Conservation (phyloP, 257 asterid genomes). For the Solanum medicagineum region DNA sequence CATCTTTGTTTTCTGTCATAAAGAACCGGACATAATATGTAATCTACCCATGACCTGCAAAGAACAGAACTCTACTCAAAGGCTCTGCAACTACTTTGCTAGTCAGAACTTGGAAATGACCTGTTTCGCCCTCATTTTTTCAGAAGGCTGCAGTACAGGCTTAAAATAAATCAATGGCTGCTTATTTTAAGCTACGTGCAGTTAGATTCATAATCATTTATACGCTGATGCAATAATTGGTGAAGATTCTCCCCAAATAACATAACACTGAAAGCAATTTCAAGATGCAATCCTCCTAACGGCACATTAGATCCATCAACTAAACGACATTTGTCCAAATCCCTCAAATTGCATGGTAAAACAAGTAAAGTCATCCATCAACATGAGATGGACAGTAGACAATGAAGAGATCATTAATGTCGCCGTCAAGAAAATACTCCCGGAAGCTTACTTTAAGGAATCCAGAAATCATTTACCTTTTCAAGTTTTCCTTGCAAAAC, state of each 20-base stretch:
- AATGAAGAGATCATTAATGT: not conserved
- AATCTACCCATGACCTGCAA: not conserved
- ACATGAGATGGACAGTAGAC: not conserved
- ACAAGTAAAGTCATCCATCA: not conserved
- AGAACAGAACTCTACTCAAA: not conserved
- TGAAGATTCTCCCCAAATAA: not conserved
- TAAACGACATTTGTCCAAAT: not conserved
- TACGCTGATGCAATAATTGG: not conserved
- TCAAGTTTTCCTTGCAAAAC: constrained; percentile 36
- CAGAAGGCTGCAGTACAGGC: not conserved
- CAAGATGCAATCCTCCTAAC: not conserved
- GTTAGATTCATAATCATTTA: not conserved
- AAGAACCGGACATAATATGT: not conserved
- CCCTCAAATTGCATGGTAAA: not conserved
- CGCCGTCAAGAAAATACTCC: not conserved
- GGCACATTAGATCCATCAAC: not conserved
- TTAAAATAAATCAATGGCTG: not conserved
- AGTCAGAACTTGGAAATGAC: not conserved
- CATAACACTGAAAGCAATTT: not conserved
- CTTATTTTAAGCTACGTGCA: not conserved
- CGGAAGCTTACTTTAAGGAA: not conserved
- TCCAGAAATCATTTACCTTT: constrained; percentile 25
- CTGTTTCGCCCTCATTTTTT: not conserved
- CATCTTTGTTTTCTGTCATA: not conserved
- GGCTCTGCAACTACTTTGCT: not conserved